A percentile compares a stretch with the other conserved stretches of the same genome.
phyloP scores from a whole-genome alignment of 371 early-diverging fungal species.

The Mucor piriformis region DNA sequence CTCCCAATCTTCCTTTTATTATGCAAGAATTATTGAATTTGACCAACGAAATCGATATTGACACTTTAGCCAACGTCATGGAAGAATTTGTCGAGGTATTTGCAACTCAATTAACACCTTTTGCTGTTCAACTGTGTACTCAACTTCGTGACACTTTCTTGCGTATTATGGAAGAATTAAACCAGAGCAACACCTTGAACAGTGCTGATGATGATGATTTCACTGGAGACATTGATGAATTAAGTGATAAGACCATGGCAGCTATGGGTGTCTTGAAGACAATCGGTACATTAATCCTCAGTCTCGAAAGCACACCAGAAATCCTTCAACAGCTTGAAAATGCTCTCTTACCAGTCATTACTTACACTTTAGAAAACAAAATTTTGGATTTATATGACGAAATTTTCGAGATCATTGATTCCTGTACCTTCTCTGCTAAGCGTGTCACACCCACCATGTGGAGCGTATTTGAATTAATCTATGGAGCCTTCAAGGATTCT shows the following conservation, averaged over 20 bases:
- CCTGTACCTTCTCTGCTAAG: slow-evolving; percentile 81
- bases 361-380: slow-evolving; percentile 71
- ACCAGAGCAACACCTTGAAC: slow-evolving; percentile 43
- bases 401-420: slow-evolving; percentile 87
- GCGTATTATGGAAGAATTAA: slow-evolving; percentile 74
- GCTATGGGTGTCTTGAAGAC: slow-evolving; percentile 92
- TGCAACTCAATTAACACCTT: slow-evolving; percentile 90
- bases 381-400: slow-evolving; percentile 83
- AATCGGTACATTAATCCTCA: slow-evolving; percentile 79
- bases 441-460: slow-evolving; percentile 83
- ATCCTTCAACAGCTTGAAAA: slow-evolving; percentile 69
- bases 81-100: slow-evolving; percentile 90
- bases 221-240: slow-evolving; percentile 55
- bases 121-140: slow-evolving; percentile 83
- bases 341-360: slow-evolving; percentile 72
- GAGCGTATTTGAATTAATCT: slow-evolving; percentile 77
- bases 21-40: slow-evolving; percentile 84
- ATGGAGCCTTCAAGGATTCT: slow-evolving; percentile 72
- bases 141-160: slow-evolving; percentile 85
- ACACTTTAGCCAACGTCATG: slow-evolving; percentile 82
- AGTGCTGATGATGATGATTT: slow-evolving; percentile 47
- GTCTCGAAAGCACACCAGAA: slow-evolving; percentile 73
- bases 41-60: slow-evolving; percentile 90
- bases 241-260: slow-evolving; percentile 85
- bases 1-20: slow-evolving; percentile 78